Conservation (phyloP, 2,329 filamentous ascomycete species). For the Diaporthe citri region DNA sequence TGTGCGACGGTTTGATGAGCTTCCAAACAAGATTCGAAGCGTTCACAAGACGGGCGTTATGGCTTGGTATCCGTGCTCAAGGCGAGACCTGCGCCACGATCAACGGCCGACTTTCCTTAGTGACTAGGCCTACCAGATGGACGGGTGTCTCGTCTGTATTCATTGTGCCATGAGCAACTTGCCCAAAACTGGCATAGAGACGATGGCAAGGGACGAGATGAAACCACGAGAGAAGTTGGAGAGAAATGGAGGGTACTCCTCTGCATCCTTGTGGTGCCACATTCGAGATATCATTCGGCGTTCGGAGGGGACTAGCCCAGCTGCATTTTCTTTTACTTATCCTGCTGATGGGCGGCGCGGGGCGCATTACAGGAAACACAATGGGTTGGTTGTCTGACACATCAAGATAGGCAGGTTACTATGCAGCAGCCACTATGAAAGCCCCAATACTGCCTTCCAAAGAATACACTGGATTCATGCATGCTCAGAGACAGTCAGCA, state of each 20-base stretch:
- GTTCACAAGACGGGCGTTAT: neutral
- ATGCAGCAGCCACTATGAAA: constrained; percentile 11
- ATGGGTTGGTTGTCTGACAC: constrained; percentile 7
- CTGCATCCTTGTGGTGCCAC: neutral
- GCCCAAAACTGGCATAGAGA: neutral
- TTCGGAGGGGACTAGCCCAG: constrained; percentile 12
- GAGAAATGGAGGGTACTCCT: neutral
- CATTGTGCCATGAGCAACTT: neutral
- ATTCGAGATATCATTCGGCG: constrained; percentile 14
- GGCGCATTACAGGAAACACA: neutral
- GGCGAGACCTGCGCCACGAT: neutral
- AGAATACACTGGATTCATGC: constrained; percentile 13
- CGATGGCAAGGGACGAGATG: neutral
- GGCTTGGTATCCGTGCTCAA: neutral
- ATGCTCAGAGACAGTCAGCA: neutral
- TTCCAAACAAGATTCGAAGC: neutral
- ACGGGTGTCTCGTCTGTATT: neutral
- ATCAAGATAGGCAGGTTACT: constrained; percentile 22
- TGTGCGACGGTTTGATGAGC: neutral
- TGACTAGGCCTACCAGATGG: neutral
- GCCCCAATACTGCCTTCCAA: neutral
- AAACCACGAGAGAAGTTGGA: neutral
- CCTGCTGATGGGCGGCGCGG: neutral
- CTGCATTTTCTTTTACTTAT: constrained; percentile 25
- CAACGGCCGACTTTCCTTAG: constrained; percentile 10